Percentiles rank a stretch among this genome's conserved stretches.
Evolutionary conservation across 441 rosid species (phyloP).

Genomic region (Pelargonium hybrid): DNA sequence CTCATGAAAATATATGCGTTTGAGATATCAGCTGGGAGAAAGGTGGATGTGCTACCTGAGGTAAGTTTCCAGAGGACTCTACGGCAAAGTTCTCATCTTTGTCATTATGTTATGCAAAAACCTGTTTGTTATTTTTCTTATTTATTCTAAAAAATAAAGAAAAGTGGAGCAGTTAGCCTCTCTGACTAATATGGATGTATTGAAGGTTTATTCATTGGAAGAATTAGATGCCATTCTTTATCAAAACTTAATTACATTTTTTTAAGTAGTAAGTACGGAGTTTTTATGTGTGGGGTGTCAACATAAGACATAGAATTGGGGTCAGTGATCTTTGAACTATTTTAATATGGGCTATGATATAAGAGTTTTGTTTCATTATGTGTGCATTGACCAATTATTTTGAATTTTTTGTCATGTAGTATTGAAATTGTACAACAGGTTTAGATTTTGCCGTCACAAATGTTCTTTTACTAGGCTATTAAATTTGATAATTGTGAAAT

Average conservation of each 20-base stretch:
- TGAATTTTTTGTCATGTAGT: no score
- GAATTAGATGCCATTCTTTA: neutral
- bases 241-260: neutral
- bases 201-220: neutral
- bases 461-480: neutral
- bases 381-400: neutral
- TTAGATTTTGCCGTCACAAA: neutral
- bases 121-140: neutral
- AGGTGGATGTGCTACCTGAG: slow-evolving; percentile 81
- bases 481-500: neutral
- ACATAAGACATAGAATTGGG: neutral
- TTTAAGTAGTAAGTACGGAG: no score
- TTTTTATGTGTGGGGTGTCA: no score
- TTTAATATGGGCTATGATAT: no score
- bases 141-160: neutral
- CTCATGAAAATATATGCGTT: slow-evolving; percentile 82
- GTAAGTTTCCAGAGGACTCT: slow-evolving; percentile 29
- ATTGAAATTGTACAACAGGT: neutral
- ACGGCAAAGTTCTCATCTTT: neutral
- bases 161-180: neutral
- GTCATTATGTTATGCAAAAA: slow-evolving; percentile 1
- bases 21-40: slow-evolving; percentile 82
- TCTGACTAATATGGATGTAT: neutral
- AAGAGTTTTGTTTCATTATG: neutral
- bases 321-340: no score